Percentiles rank a stretch among this genome's conserved stretches.
Conservation (phyloP, 2,329 filamentous ascomycete species). For the Magnaporthiopsis poae region DNA sequence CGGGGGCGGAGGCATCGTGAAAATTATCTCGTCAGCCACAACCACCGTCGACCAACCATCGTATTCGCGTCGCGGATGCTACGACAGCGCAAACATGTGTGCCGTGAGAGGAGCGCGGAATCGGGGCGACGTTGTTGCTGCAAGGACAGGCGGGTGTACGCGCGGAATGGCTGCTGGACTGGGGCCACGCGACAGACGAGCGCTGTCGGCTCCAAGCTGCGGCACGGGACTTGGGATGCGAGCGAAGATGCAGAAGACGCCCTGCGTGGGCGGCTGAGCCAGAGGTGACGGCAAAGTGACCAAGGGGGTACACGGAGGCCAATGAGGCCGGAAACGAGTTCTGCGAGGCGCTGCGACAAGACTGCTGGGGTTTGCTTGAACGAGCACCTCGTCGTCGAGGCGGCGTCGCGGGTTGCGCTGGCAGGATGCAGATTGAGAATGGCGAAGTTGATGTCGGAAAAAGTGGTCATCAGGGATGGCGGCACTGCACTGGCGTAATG, state of each 20-base stretch:
- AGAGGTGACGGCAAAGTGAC: not conserved
- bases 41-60: conserved; percentile 46
- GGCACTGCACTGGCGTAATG: conserved; percentile 5
- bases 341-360: not conserved
- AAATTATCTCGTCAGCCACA: conserved; percentile 36
- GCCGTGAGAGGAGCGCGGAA: not conserved
- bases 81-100: conserved; percentile 13
- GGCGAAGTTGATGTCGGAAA: conserved; percentile 3
- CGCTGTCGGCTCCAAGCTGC: not conserved
- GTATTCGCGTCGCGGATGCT: conserved; percentile 32
- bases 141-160: not conserved
- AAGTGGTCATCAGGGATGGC: conserved; percentile 6
- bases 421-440: conserved; percentile 1
- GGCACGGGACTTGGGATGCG: not conserved
- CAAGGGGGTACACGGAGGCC: not conserved
- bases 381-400: not conserved
- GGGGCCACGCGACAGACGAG: not conserved
- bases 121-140: conserved; percentile 1
- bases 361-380: not conserved
- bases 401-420: not conserved
- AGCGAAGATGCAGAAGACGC: not conserved
- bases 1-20: conserved; percentile 69
- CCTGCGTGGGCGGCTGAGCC: not conserved
- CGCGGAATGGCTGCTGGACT: conserved; percentile 3
- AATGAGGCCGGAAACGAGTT: not conserved